Evolutionary conservation across 768 basidiomycete species (phyloP), one percentile per base, ranked within the genome.

Genomic region (Hemileccinum rubropunctum): DNA sequence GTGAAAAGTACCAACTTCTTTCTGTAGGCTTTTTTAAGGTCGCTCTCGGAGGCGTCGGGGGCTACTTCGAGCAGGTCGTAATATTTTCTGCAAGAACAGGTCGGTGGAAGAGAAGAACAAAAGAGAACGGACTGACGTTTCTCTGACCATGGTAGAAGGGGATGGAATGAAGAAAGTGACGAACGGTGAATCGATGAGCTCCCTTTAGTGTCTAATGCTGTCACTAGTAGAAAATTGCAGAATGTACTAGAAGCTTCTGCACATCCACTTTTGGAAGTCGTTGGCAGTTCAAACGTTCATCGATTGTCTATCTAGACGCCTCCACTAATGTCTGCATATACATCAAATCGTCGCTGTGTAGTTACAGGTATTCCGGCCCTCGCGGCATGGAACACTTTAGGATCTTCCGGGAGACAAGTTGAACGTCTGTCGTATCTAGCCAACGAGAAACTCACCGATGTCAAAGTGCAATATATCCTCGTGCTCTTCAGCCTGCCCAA

Each of bases 11-110:
- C 68, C 26, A 55, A 92, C 91, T 92, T 93, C 74, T 93, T 94
- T 60, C 91, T 87, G 76, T 95, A 95, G 27, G 93, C 93, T 69
- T 95, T 95, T 78, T 95, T 95, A 63, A 95, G 81, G 47, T 95
- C 93, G 41, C 76, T 63, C 52, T 95, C 94, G 36, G 84, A 85
- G 30, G 88, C 91, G 59, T 78, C 78, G 43, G 89, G 82, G 11
- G 80, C 57, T 27, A 91, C 92, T 57, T 95, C 94, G 42, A 98
- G 83, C 53, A 97, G 81, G 72, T 97, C 93, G 73, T 98, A 92
- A 68, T 79, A 91, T 82, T 92, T 88, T 61, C 91, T 92, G 69
- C 21, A 41, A 17, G 55, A 13, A 52, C 36, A 18, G 15, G 46
- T 42, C 35, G 48, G 44, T 18, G 12, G 34, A 23, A 18, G 9